Base-by-base conservation (phyloP, 1,284 basidiomycete species). In the Chalciporus sp. region DNA sequence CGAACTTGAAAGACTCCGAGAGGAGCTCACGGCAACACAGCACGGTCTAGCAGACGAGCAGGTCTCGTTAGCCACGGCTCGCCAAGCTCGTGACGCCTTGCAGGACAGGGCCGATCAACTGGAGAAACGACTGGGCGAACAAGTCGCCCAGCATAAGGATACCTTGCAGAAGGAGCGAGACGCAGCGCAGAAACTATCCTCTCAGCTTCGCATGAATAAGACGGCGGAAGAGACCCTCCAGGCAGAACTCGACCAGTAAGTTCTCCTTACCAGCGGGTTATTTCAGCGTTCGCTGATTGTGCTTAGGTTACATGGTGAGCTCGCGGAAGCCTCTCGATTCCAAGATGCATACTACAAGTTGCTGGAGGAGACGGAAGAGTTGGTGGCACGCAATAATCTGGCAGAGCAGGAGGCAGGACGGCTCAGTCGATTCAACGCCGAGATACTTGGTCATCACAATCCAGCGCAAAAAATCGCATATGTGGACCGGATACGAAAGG, bases 391-490 rank as follows among this genome's bases (percentile, higher is more conserved):
- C n/a, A 90, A 90, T 55, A 77, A 83, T 37, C 73, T 91, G 35
- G 90, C 88, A 8, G 86, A 92, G 62, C 83, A 83, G 35, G 89
- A 92, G 64, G 82, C 86, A 0, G 71, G 78, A 40, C 75, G 75
- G 16, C 76, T 92, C 31, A 85, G 86, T 65, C 79, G 75, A 63
- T 87, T 90, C 73, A 92, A 92, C 58, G 88, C 88, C 1, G 82
- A 90, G 65, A 89, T 91, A 51, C 70, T 91, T 17, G 80, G 86
- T 0, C 88, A 90, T 63, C 76, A 80, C 28, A 90, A 90, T 64
- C 86, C 88, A 6, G 82, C 84, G 1, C 88, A 90, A 68, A 78
- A 84, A 33, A 88, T 90, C 59, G 75, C 83, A 69, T 90, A 90
- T 61, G 82, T 90, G 20, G 88, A 90, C 55, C 76, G 85, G 52